Evolutionary conservation across 805 yeast genomes (phyloP).

Genomic region (Wickerhamomyces queroliae): DNA sequence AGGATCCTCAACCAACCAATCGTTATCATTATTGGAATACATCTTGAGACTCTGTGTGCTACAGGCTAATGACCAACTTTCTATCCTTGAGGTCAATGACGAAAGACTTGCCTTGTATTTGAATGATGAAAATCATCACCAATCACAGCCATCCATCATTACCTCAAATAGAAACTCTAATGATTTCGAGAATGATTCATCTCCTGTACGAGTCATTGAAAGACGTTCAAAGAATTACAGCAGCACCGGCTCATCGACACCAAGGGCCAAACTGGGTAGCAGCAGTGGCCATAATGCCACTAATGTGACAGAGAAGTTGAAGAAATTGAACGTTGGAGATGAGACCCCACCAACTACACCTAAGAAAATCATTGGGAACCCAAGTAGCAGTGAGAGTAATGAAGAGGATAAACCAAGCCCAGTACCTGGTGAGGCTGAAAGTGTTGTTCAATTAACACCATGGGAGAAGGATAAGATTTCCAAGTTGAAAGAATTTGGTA

Average conservation of each 20-base stretch:
- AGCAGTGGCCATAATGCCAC: neutral
- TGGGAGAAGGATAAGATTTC: conserved; percentile 24
- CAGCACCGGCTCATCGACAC: neutral
- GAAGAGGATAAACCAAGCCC: conserved; percentile 2
- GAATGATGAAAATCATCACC: conserved; percentile 43
- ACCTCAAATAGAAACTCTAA: too few species aligned
- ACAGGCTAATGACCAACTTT: conserved; percentile 52
- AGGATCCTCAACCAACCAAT: conserved; percentile 9
- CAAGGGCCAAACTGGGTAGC: neutral
- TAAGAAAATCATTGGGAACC: neutral
- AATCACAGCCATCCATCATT: neutral
- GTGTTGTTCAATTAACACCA: conserved; percentile 17
- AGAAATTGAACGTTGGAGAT: conserved; percentile 2
- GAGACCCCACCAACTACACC: neutral
- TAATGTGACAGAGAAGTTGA: conserved; percentile 1
- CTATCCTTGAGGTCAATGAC: conserved; percentile 53
- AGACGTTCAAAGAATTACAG: neutral
- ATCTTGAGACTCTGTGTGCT: conserved; percentile 51
- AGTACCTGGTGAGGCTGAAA: conserved; percentile 6
- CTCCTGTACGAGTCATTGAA: neutral
- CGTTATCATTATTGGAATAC: conserved; percentile 59
- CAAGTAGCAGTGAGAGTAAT: neutral
- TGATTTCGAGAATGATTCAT: conserved; percentile 1
- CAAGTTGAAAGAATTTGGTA: neutral
- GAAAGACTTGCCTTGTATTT: conserved; percentile 59